These are phyloP conservation scores for Coprinopsis marcescibilis DNA, from an alignment of 768 basidiomycete genomes.

Conservation along the genomic window DNA sequence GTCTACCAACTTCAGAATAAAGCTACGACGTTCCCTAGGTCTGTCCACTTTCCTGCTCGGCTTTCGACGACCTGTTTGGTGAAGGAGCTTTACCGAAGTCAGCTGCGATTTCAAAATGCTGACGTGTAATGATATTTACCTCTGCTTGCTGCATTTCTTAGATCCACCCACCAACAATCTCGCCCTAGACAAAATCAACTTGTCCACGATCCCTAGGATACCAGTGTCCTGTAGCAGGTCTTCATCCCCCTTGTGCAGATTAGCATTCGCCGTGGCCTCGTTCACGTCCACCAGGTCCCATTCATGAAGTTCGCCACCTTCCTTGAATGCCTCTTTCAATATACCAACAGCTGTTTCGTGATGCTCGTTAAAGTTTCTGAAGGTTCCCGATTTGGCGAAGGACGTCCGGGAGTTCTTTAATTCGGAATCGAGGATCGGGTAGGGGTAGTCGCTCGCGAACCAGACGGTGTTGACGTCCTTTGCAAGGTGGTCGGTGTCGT, in stretches of 20 bases:
- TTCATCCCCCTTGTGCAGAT: slow-evolving; percentile 16
- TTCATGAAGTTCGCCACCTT: slow-evolving; percentile 30
- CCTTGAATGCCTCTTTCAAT: slow-evolving; percentile 37
- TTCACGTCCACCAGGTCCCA: slow-evolving; percentile 41
- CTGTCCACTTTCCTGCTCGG: slow-evolving; percentile 24
- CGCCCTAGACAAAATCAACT: slow-evolving; percentile 44
- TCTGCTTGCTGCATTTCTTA: slow-evolving; percentile 39
- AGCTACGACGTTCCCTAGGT: slow-evolving; percentile 10
- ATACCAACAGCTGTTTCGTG: slow-evolving; percentile 42
- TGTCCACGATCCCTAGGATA: slow-evolving; percentile 50
- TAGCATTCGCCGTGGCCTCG: slow-evolving; percentile 21
- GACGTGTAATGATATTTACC: slow-evolving; percentile 25
- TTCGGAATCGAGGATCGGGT: slow-evolving; percentile 16
- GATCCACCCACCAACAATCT: slow-evolving; percentile 46
- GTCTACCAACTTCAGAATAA: slow-evolving; percentile 2
- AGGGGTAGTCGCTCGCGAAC: slow-evolving; percentile 54
- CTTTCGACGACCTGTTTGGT: slow-evolving; percentile 46
- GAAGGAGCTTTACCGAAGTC: slow-evolving; percentile 35
- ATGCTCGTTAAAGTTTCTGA: slow-evolving; percentile 33
- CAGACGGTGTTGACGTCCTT: slow-evolving; percentile 38
- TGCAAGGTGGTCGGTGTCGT: slow-evolving; percentile 17
- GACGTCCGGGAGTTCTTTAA: no score
- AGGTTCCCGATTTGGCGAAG: slow-evolving; percentile 38
- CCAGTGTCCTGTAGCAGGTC: slow-evolving; percentile 43
- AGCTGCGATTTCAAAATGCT: slow-evolving; percentile 6